Evolutionary conservation across 352 stramenopile genomes (phyloP).

Genomic region (Phytophthora aleatoria): DNA sequence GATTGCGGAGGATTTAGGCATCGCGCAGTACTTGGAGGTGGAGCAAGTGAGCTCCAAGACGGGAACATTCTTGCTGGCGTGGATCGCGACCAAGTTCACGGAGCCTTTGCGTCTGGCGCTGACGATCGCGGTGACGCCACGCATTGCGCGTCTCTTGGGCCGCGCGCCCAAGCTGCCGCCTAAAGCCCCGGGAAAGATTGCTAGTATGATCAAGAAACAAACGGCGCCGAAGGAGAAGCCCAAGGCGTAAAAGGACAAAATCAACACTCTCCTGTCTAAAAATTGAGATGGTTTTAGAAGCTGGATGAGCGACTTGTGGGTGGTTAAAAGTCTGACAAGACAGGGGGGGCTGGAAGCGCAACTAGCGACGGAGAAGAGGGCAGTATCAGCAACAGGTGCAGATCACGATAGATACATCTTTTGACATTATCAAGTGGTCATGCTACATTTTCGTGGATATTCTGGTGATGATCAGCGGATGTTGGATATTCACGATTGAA

Average conservation of each 20-base stretch:
- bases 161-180: slow-evolving; percentile 61
- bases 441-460: slow-evolving; percentile 13
- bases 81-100: slow-evolving; percentile 89
- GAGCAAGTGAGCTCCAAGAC: slow-evolving; percentile 84
- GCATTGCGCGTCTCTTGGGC: slow-evolving; percentile 74
- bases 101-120: slow-evolving; percentile 80
- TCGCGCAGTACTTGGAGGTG: slow-evolving; percentile 82
- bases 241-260: slow-evolving; percentile 26
- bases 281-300: too few species aligned
- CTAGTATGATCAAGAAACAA: slow-evolving; percentile 32
- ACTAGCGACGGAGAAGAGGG: too few species aligned
- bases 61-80: slow-evolving; percentile 80
- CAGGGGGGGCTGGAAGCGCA: too few species aligned
- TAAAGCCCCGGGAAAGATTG: slow-evolving; percentile 29
- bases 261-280: slow-evolving; percentile 1
- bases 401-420: slow-evolving; percentile 4
- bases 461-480: neutral
- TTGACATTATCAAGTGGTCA: slow-evolving; percentile 1
- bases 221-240: slow-evolving; percentile 19
- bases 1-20: slow-evolving; percentile 67
- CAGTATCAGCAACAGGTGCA: neutral
- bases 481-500: slow-evolving; percentile 13
- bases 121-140: slow-evolving; percentile 79
- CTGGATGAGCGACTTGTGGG: too few species aligned
- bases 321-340: too few species aligned